A percentile compares a stretch with the other conserved stretches of the same genome.
phyloP scores from a whole-genome alignment of 257 asterid species.

The Nemophila menziesii region DNA sequence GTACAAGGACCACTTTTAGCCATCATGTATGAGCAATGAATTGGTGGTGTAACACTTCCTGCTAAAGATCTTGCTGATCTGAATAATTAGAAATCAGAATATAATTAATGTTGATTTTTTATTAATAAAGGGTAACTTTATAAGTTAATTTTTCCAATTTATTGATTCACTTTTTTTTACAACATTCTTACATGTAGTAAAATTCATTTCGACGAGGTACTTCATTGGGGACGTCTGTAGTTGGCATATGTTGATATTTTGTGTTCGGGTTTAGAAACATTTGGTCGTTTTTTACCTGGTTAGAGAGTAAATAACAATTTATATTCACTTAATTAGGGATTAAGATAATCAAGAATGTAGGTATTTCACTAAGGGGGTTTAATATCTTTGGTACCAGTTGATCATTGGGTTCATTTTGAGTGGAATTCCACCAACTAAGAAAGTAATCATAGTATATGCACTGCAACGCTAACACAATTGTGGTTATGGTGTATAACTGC shows the following conservation, averaged over 20 bases:
- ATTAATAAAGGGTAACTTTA: no score
- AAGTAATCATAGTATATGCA: conserved; percentile 37
- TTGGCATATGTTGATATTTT: conserved; percentile 4
- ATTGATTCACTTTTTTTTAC: neutral
- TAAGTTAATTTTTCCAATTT: no score
- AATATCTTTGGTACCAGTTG: conserved; percentile 7
- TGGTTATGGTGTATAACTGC: conserved; percentile 34
- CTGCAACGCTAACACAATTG: conserved; percentile 39
- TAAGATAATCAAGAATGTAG: no score
- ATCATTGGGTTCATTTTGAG: conserved; percentile 3
- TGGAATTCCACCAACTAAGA: conserved; percentile 9
- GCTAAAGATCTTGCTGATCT: conserved; percentile 98
- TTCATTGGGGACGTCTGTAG: conserved; percentile 19
- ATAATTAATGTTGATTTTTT: no score
- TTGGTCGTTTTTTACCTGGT: conserved; percentile 16
- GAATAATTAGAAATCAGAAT: conserved; percentile 2
- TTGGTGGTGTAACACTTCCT: conserved; percentile 80
- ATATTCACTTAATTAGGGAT: no score
- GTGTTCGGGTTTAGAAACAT: conserved; percentile 10
- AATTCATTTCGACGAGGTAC: conserved; percentile 28
- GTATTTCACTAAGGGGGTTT: no score
- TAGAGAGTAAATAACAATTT: neutral
- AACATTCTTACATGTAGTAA: conserved; percentile 27
- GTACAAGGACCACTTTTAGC: conserved; percentile 71
- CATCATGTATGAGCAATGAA: conserved; percentile 47